Percentiles rank a stretch among this genome's conserved stretches.
Conservation (phyloP, 805 yeast species). For the Hemisphaericaspora nanyangensis region DNA sequence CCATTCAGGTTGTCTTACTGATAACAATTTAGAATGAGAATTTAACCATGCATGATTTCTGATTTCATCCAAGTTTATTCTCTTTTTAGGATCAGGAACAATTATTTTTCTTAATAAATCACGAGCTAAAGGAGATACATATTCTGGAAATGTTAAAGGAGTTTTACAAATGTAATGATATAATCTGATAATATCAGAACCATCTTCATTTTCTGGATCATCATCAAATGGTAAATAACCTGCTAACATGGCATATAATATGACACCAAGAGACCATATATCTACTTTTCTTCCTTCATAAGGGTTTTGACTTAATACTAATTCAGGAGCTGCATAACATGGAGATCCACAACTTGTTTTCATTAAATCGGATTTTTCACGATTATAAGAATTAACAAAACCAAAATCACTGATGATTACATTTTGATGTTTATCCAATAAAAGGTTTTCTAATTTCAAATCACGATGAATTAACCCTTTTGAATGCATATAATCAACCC, state of each 20-base stretch:
- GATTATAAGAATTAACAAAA: constrained; percentile 80
- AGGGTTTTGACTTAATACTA: constrained; percentile 81
- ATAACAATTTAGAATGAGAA: constrained; percentile 77
- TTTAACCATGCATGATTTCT: constrained; percentile 84
- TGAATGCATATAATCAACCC: constrained; percentile 84
- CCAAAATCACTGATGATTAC: constrained; percentile 90
- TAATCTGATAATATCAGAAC: constrained; percentile 85
- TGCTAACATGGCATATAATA: constrained; percentile 92
- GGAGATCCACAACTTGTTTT: constrained; percentile 96
- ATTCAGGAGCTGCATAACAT: constrained; percentile 97
- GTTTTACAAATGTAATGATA: constrained; percentile 91
- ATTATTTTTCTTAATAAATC: constrained; percentile 81
- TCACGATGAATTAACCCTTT: constrained; percentile 80
- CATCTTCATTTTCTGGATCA: constrained; percentile 94
- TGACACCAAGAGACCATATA: constrained; percentile 96
- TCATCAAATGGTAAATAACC: constrained; percentile 98
- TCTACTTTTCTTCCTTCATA: constrained; percentile 93
- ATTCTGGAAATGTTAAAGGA: constrained; percentile 92
- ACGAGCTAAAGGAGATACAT: constrained; percentile 84
- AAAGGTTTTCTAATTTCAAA: constrained; percentile 67
- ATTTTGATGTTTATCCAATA: constrained; percentile 82
- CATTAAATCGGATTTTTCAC: constrained; percentile 69
- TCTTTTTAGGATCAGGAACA: constrained; percentile 77
- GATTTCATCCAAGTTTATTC: constrained; percentile 66
- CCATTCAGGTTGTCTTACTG: constrained; percentile 89